Evolutionary conservation across 2,329 filamentous ascomycete genomes (phyloP).

Genomic region (Penicillium sp.): DNA sequence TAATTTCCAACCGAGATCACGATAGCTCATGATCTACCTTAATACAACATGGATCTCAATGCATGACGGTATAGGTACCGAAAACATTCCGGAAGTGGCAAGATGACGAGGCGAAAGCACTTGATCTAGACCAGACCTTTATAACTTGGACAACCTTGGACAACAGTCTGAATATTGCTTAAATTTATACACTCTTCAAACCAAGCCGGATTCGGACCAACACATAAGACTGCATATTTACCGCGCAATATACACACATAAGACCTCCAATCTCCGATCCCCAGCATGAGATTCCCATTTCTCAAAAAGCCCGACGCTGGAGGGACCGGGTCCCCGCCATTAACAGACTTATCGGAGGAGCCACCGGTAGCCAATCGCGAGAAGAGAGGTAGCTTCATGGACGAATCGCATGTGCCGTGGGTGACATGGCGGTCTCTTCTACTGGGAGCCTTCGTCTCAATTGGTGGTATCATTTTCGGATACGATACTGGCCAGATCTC

Average conservation of each 20-base stretch:
- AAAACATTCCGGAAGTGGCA: slow-evolving; percentile 9
- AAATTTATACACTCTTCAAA: not conserved
- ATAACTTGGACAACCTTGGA: not conserved
- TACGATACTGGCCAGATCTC: slow-evolving; percentile 49
- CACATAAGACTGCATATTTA: not conserved
- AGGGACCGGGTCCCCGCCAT: slow-evolving; percentile 8
- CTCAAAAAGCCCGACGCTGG: slow-evolving; percentile 6
- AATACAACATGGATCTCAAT: not conserved
- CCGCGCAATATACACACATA: not conserved
- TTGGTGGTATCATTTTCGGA: slow-evolving; percentile 47
- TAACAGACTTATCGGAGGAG: slow-evolving; percentile 11
- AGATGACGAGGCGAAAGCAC: slow-evolving; percentile 9
- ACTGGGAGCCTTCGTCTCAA: slow-evolving; percentile 47
- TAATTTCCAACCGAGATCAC: too few relatives aligned
- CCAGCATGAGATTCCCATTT: slow-evolving; percentile 16
- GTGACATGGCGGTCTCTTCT: slow-evolving; percentile 40
- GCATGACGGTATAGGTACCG: slow-evolving; percentile 8
- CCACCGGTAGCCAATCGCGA: slow-evolving; percentile 9
- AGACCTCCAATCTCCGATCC: not conserved
- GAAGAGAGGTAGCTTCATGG: slow-evolving; percentile 17
- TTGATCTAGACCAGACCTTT: not conserved
- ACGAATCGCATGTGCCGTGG: slow-evolving; percentile 33
- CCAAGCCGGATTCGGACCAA: not conserved
- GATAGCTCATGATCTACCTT: too few relatives aligned
- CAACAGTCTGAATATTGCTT: too few relatives aligned